Percentiles rank a stretch among this genome's conserved stretches.
phyloP scores from a whole-genome alignment of 2,329 filamentous ascomycete species.

The Fusarium acutatum region DNA sequence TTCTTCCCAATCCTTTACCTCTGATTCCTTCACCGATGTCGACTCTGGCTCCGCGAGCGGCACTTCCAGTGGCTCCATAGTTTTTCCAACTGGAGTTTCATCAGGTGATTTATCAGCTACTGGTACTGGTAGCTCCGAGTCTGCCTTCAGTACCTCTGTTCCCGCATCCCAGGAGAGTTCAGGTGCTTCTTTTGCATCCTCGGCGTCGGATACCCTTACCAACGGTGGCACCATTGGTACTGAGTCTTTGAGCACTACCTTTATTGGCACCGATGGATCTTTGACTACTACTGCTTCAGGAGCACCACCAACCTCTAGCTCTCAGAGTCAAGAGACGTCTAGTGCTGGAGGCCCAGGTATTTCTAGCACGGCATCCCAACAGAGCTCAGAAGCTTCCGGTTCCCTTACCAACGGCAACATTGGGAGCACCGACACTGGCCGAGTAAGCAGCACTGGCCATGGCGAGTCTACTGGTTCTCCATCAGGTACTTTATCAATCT shows the following conservation, averaged over 20 bases:
- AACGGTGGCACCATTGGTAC: not conserved
- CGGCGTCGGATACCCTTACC: not conserved
- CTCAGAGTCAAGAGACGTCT: not conserved
- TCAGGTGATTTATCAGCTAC: not conserved
- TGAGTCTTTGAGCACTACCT: not conserved
- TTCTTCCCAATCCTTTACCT: not conserved
- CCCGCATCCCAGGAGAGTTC: not conserved
- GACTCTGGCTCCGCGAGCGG: not conserved
- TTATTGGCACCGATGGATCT: not conserved
- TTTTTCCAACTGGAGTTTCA: not conserved
- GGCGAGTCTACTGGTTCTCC: not conserved
- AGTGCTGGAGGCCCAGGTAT: not conserved
- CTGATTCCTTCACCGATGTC: not conserved
- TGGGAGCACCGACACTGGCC: no score
- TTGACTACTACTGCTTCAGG: not conserved
- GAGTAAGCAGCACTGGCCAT: not conserved
- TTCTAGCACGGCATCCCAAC: not conserved
- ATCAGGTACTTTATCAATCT: not conserved
- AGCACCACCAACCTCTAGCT: not conserved
- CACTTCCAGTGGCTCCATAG: not conserved
- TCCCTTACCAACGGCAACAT: not conserved
- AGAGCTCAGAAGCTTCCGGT: not conserved
- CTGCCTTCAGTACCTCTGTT: not conserved
- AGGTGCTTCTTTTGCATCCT: not conserved
- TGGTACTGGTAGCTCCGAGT: not conserved